Evolutionary conservation across 768 basidiomycete genomes (phyloP).

Genomic region (Trametes maxima): DNA sequence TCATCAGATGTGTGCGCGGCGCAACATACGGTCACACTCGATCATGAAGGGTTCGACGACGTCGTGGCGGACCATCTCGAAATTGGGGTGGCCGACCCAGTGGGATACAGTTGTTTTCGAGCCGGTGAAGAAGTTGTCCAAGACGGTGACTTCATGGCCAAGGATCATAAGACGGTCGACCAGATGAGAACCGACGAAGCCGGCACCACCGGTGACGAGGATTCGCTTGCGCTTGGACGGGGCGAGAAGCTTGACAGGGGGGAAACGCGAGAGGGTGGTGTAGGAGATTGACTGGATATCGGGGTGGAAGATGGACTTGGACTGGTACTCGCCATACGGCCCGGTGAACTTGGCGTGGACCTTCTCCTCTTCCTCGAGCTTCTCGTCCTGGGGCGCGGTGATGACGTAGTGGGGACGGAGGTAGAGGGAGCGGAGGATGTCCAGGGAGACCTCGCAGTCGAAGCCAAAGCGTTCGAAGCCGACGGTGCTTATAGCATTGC

Average conservation of each 20-base stretch:
- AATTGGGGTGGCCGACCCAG: conserved; percentile 98
- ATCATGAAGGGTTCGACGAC: conserved; percentile 98
- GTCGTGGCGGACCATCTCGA: conserved; percentile 97
- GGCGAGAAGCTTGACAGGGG: conserved; percentile 87
- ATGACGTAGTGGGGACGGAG: conserved; percentile 78
- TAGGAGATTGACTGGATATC: conserved; percentile 84
- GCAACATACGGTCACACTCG: conserved; percentile 89
- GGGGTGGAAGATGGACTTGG: conserved; percentile 86
- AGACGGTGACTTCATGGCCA: conserved; percentile 95
- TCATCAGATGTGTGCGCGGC: not conserved
- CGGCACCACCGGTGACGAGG: conserved; percentile 95
- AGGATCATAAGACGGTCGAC: conserved; percentile 97
- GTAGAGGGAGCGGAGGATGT: conserved; percentile 85
- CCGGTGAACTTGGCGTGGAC: conserved; percentile 57
- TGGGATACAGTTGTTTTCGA: conserved; percentile 95
- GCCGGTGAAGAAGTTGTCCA: conserved; percentile 99
- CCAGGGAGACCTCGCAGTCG: conserved; percentile 80
- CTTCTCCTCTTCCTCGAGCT: conserved; percentile 44
- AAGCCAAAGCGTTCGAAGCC: conserved; percentile 89
- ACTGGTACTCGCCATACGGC: conserved; percentile 58
- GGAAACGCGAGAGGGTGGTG: conserved; percentile 88
- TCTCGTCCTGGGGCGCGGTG: conserved; percentile 42
- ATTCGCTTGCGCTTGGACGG: conserved; percentile 82
- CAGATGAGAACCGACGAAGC: conserved; percentile 98
- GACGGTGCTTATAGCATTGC: conserved; percentile 74